A percentile compares a stretch with the other conserved stretches of the same genome.
phyloP scores from a whole-genome alignment of 176 grass and related monocot species.

The Dactylis glomerata region DNA sequence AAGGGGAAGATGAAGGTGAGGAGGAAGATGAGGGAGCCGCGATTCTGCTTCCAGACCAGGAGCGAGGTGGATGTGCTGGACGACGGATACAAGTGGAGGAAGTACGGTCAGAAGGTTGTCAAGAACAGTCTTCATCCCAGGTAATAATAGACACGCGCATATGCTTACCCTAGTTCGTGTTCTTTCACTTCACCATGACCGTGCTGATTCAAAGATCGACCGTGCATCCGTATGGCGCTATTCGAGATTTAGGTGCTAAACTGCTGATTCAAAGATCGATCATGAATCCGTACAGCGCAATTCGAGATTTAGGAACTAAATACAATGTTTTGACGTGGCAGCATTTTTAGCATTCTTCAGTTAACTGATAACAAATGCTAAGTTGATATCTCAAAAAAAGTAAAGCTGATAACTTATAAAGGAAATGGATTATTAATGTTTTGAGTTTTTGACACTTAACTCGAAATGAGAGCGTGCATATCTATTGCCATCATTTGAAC shows the following conservation, averaged over 20 bases:
- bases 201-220: not conserved
- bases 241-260: not conserved
- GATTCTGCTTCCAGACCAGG: constrained; percentile 90
- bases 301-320: not conserved
- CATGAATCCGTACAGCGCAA: not conserved
- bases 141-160: constrained; percentile 16
- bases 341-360: not conserved
- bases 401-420: not conserved
- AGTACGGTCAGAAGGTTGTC: constrained; percentile 87
- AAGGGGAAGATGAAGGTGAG: constrained; percentile 72
- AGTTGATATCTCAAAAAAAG: no score
- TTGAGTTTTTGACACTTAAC: not conserved
- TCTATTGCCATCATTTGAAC: not conserved
- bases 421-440: not conserved
- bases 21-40: constrained; percentile 83
- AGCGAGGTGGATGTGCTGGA: constrained; percentile 81
- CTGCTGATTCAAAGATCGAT: not conserved
- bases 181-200: not conserved
- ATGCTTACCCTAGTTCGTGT: constrained; percentile 1
- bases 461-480: not conserved
- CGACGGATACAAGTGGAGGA: constrained; percentile 89
- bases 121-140: constrained; percentile 86
- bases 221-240: not conserved
- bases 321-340: not conserved
- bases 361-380: not conserved